Base-by-base conservation (phyloP, 73 alveolate species). In the Paramecium sonneborni region DNA sequence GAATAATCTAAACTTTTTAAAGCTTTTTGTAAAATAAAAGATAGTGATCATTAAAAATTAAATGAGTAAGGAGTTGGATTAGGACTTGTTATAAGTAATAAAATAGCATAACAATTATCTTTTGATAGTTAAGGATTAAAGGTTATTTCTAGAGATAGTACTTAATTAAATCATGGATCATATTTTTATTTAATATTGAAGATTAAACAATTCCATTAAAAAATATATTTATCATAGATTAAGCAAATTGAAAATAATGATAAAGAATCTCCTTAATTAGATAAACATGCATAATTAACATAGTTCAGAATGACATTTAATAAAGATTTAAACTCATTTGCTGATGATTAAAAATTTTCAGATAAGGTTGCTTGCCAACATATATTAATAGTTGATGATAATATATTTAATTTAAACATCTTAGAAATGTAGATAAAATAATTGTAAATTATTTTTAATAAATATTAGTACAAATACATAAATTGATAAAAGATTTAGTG, bases 1-100 rank as follows among this genome's bases (percentile, higher is more conserved):
- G 94, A 93, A 7, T 32, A 67, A 57, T 74, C 67, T 12, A 92
- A 92, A 21, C 58, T 93, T 10, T 93, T 93, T 74, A 58, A 62
- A 10, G 85, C 91, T 1, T 93, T 93, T 57, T 90, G 95, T 6
- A 93, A 85, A 52, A 46, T 93, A 14, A 57, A 86, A 3, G 55
- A 43, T 18, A 55, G 12, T 0, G 87, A 35, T 3, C 39, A 38
- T 74, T 30, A 43, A 18, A 35, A 74, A 74, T 35, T 74, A 74
- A 74, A 74, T 74, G 32, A 24, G 20, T 79, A 79, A 79, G 76
- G 90, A 24, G 72, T 79, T 43, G 90, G 90, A 14, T 41, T 79
- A 43, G 90, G 90, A 12, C 32, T 79, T 9, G 55, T 43, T 10
- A 79, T 79, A n/a, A 79, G 76, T 79, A 24, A 79, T 46, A 43